Percentiles rank a stretch among this genome's conserved stretches.
These are phyloP conservation scores for Diaporthe sp. DNA, from an alignment of 2,329 filamentous ascomycete genomes.

Conservation along the genomic window DNA sequence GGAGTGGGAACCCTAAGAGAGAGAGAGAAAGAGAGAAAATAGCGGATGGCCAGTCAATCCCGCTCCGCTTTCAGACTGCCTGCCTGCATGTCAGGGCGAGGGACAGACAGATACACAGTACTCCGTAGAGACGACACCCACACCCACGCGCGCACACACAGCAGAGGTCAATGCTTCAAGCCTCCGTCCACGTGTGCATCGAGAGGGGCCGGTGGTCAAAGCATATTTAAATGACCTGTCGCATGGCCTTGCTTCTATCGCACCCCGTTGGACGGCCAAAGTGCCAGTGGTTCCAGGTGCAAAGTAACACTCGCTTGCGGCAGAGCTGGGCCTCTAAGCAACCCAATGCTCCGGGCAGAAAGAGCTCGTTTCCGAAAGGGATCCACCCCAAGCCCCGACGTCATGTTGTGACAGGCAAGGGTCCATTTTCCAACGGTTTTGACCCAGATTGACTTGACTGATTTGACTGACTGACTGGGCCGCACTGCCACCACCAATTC, in stretches of 20 bases:
- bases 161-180: slow-evolving; percentile 4
- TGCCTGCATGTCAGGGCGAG: not conserved
- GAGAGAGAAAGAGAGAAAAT: not conserved
- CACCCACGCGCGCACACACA: not conserved
- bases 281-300: slow-evolving; percentile 13
- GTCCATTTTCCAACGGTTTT: slow-evolving; percentile 7
- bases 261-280: slow-evolving; percentile 10
- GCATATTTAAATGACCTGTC: slow-evolving; percentile 31
- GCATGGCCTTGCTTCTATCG: slow-evolving; percentile 12
- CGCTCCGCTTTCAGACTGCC: not conserved
- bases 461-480: not conserved
- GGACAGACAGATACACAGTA: not conserved
- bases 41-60: not conserved
- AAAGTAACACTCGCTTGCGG: slow-evolving; percentile 19
- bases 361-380: slow-evolving; percentile 15
- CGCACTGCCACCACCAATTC: slow-evolving; percentile 27
- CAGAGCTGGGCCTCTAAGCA: slow-evolving; percentile 9
- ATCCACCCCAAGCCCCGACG: slow-evolving; percentile 20
- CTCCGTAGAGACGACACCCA: not conserved
- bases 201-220: slow-evolving; percentile 23
- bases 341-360: slow-evolving; percentile 25
- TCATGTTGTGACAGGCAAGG: slow-evolving; percentile 31
- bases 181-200: slow-evolving; percentile 27
- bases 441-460: not conserved
- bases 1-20: slow-evolving; percentile 20